Evolutionary conservation across 352 stramenopile species (phyloP).

Genomic region (Phytophthora chlamydospora): DNA sequence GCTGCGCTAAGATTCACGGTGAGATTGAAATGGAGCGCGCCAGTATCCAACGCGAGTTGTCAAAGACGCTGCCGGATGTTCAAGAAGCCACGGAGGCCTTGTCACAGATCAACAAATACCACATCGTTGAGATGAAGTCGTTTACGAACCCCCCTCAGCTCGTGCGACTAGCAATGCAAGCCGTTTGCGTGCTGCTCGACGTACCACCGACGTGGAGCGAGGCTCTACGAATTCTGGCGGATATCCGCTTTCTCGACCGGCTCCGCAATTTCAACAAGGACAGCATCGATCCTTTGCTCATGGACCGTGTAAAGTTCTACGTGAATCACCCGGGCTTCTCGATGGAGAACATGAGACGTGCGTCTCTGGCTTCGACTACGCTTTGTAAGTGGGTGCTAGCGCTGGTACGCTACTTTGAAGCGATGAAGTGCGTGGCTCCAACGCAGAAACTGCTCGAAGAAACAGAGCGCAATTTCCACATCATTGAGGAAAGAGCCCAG

Average conservation of each 20-base stretch:
- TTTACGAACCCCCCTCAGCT: slow-evolving; percentile 76
- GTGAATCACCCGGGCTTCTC: slow-evolving; percentile 77
- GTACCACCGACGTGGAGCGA: slow-evolving; percentile 68
- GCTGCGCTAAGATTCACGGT: slow-evolving; percentile 53
- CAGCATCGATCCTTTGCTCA: slow-evolving; percentile 43
- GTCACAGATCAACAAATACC: slow-evolving; percentile 78
- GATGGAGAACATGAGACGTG: slow-evolving; percentile 79
- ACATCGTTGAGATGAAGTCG: slow-evolving; percentile 84
- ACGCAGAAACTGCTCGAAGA: slow-evolving; percentile 54
- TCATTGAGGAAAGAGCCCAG: slow-evolving; percentile 49
- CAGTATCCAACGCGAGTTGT: slow-evolving; percentile 59
- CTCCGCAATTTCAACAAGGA: slow-evolving; percentile 69
- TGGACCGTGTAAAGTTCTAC: slow-evolving; percentile 64
- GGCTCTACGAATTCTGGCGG: slow-evolving; percentile 63
- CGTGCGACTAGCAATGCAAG: slow-evolving; percentile 79
- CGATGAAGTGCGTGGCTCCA: slow-evolving; percentile 64
- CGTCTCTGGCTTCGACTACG: slow-evolving; percentile 71
- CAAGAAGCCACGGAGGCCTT: slow-evolving; percentile 61
- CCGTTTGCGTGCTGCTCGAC: slow-evolving; percentile 71
- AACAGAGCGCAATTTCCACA: slow-evolving; percentile 44
- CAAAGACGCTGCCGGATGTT: slow-evolving; percentile 67
- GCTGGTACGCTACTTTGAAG: slow-evolving; percentile 71
- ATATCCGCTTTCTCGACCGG: slow-evolving; percentile 73
- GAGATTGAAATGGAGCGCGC: slow-evolving; percentile 64
- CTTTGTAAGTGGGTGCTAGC: slow-evolving; percentile 78